These are phyloP conservation scores for Globisporangium nagaii DNA, from an alignment of 352 stramenopile genomes.

Conservation along the genomic window DNA sequence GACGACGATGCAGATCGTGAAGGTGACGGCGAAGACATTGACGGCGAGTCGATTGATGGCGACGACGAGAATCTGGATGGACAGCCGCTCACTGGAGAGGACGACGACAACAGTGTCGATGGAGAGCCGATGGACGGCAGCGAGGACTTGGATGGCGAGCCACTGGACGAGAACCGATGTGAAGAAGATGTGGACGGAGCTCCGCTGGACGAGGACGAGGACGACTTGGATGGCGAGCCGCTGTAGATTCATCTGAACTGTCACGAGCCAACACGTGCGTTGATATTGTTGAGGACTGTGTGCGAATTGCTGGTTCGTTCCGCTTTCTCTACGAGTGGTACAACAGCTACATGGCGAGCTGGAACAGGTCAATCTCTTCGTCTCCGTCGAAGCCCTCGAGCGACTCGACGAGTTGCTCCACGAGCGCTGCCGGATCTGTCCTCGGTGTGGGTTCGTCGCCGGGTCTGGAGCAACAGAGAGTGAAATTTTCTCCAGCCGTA, in stretches of 20 bases:
- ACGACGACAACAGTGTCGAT: conserved; percentile 31
- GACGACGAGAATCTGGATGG: conserved; percentile 15
- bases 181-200: conserved; percentile 26
- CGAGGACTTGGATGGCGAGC: conserved; percentile 16
- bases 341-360: conserved; percentile 11
- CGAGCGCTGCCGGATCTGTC: background rate
- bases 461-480: background rate
- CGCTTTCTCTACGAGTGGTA: too few relatives aligned
- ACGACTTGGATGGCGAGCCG: conserved; percentile 21
- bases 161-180: conserved; percentile 20
- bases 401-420: background rate
- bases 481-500: too few relatives aligned
- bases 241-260: conserved; percentile 12
- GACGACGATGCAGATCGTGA: conserved; percentile 28
- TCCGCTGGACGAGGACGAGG: conserved; percentile 19
- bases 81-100: conserved; percentile 9
- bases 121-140: conserved; percentile 26
- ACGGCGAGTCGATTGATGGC: conserved; percentile 22
- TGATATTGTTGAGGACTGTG: too few relatives aligned
- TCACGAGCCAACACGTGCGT: too few relatives aligned
- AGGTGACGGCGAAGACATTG: conserved; percentile 18
- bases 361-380: conserved; percentile 8
- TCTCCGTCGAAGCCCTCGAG: background rate
- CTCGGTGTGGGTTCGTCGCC: background rate
- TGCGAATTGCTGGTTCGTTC: too few relatives aligned